Evolutionary conservation across 2,329 filamentous ascomycete genomes (phyloP).

Genomic region (Epichloe glyceriae): DNA sequence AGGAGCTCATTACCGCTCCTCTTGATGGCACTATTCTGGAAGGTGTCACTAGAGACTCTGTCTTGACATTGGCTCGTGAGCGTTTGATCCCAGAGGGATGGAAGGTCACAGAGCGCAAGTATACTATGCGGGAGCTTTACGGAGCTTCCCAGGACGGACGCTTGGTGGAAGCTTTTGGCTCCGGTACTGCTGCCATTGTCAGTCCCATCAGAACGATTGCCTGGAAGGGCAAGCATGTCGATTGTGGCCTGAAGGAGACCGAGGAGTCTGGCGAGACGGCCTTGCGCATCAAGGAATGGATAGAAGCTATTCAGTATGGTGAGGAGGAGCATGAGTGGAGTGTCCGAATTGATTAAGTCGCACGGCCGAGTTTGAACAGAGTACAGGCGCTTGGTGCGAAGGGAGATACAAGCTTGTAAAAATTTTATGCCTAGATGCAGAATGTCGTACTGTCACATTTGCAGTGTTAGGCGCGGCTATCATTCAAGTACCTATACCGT

Average conservation of each 20-base stretch:
- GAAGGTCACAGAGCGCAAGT: conserved; percentile 79
- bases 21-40: conserved; percentile 94
- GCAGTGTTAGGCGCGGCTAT: background rate
- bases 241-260: conserved; percentile 67
- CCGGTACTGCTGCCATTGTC: conserved; percentile 89
- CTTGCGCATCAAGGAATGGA: conserved; percentile 86
- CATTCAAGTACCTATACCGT: background rate
- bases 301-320: conserved; percentile 89
- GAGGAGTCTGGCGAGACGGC: conserved; percentile 85
- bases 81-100: conserved; percentile 74
- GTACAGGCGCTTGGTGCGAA: background rate
- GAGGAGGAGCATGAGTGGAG: conserved; percentile 91
- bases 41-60: conserved; percentile 85
- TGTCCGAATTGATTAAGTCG: conserved; percentile 30
- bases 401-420: background rate
- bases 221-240: conserved; percentile 70
- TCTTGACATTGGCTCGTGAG: conserved; percentile 77
- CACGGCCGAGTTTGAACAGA: background rate
- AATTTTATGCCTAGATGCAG: background rate
- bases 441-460: background rate
- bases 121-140: conserved; percentile 75
- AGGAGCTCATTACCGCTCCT: conserved; percentile 88
- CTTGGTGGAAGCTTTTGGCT: conserved; percentile 83
- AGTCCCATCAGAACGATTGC: conserved; percentile 79
- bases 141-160: conserved; percentile 75